These are phyloP conservation scores for Colletotrichum scovillei DNA, from an alignment of 2,329 filamentous ascomycete genomes.

Conservation along the genomic window DNA sequence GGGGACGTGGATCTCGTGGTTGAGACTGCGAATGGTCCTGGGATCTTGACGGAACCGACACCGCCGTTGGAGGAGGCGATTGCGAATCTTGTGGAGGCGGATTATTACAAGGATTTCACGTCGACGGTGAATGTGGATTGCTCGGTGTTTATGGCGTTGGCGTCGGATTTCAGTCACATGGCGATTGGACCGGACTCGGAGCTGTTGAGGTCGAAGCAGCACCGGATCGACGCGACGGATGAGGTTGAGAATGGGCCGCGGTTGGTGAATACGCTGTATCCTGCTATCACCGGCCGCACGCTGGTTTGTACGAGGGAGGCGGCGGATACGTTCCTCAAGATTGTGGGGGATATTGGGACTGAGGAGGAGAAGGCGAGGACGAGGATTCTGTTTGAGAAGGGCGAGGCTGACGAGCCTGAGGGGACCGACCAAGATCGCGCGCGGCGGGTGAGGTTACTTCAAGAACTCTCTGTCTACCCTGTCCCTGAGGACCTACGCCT, in stretches of 20 bases:
- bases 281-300: constrained; percentile 44
- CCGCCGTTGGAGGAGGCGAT: constrained; percentile 44
- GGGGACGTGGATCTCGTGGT: constrained; percentile 46
- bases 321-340: constrained; percentile 51
- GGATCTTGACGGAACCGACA: constrained; percentile 39
- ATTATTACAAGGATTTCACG: constrained; percentile 48
- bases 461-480: constrained; percentile 45
- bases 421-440: constrained; percentile 16
- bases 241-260: constrained; percentile 38
- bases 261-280: constrained; percentile 44
- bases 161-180: constrained; percentile 53
- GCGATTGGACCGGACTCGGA: constrained; percentile 41
- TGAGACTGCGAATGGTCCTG: constrained; percentile 40
- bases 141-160: constrained; percentile 53
- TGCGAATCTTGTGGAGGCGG: constrained; percentile 42
- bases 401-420: constrained; percentile 19
- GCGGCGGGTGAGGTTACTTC: constrained; percentile 42
- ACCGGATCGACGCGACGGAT: constrained; percentile 49
- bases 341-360: constrained; percentile 51
- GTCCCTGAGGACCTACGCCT: constrained; percentile 48
- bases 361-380: constrained; percentile 49
- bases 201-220: constrained; percentile 45
- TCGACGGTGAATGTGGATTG: constrained; percentile 53
- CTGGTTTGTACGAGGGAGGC: constrained; percentile 52
- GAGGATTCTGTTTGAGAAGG: constrained; percentile 42